These are phyloP conservation scores for Chlamydomonas incerta DNA, from an alignment of 139 green algal genomes.

Conservation along the genomic window DNA sequence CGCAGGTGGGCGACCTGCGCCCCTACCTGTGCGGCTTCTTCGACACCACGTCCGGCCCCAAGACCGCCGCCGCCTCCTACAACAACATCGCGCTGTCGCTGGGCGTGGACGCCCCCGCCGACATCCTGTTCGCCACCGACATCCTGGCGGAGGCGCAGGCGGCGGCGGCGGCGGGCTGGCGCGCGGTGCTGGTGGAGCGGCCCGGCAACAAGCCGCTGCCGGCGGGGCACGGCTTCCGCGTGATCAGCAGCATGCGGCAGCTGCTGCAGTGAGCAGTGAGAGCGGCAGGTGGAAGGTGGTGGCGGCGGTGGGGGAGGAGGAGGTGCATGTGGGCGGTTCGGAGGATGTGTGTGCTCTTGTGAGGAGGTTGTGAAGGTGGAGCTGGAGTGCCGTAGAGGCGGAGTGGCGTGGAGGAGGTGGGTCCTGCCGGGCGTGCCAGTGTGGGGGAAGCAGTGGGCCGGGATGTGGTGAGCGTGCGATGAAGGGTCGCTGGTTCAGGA, in stretches of 20 bases:
- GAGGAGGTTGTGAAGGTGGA: too few species aligned
- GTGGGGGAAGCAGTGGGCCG: too few species aligned
- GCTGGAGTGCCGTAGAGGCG: too few species aligned
- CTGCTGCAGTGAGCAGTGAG: constrained; percentile 48
- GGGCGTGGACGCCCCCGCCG: constrained; percentile 66
- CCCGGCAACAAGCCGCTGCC: constrained; percentile 86
- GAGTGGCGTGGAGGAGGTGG: too few species aligned
- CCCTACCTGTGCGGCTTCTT: constrained; percentile 93
- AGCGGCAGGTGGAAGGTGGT: not conserved
- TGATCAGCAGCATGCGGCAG: constrained; percentile 68
- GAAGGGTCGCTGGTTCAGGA: too few species aligned
- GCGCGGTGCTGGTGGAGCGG: constrained; percentile 77
- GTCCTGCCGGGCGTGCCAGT: too few species aligned
- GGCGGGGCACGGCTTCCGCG: constrained; percentile 58
- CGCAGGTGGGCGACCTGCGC: constrained; percentile 88
- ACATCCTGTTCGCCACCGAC: constrained; percentile 94
- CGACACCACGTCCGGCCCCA: constrained; percentile 90
- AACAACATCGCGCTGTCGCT: constrained; percentile 85
- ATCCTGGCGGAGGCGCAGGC: constrained; percentile 84
- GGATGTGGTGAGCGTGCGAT: too few species aligned
- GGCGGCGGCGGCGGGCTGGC: constrained; percentile 82
- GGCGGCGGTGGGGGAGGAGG: too few species aligned
- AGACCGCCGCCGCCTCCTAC: constrained; percentile 81
- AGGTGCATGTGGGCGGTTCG: too few species aligned
- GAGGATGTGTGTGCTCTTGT: too few species aligned